These are phyloP conservation scores for Cladosporium sp. DNA, from an alignment of 2,329 filamentous ascomycete genomes.

Conservation along the genomic window DNA sequence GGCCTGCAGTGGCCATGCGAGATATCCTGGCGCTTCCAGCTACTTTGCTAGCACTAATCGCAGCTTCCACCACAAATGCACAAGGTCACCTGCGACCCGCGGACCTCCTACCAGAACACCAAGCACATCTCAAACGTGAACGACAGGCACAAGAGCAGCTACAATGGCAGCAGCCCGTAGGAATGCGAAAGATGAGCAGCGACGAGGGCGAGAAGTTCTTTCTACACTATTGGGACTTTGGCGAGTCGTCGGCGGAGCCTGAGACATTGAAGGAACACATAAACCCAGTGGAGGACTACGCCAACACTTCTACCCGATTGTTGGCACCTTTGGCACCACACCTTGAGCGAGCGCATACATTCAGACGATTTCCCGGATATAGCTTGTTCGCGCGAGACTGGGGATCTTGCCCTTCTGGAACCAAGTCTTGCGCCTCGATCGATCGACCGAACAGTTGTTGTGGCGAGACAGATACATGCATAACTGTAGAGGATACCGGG, in stretches of 20 bases:
- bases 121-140: constrained; percentile 44
- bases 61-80: constrained; percentile 23
- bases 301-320: constrained; percentile 13
- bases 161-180: constrained; percentile 53
- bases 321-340: constrained; percentile 18
- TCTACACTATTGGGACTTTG: constrained; percentile 62
- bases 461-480: constrained; percentile 64
- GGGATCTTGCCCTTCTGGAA: constrained; percentile 63
- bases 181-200: constrained; percentile 69
- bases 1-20: constrained; percentile 25
- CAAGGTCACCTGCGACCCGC: constrained; percentile 46
- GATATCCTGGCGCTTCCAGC: constrained; percentile 31
- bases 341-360: constrained; percentile 6
- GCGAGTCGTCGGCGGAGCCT: constrained; percentile 23
- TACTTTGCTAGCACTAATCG: constrained; percentile 28
- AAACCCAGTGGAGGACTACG: background rate
- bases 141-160: constrained; percentile 43
- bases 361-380: constrained; percentile 30
- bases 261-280: constrained; percentile 6
- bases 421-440: constrained; percentile 63
- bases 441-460: constrained; percentile 73
- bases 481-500: constrained; percentile 61
- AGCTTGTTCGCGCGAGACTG: constrained; percentile 56
- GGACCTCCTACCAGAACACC: constrained; percentile 52
- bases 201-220: constrained; percentile 74